Conservation (phyloP, 192 early-diverging fungal species). For the Neocallimastix lanati region DNA sequence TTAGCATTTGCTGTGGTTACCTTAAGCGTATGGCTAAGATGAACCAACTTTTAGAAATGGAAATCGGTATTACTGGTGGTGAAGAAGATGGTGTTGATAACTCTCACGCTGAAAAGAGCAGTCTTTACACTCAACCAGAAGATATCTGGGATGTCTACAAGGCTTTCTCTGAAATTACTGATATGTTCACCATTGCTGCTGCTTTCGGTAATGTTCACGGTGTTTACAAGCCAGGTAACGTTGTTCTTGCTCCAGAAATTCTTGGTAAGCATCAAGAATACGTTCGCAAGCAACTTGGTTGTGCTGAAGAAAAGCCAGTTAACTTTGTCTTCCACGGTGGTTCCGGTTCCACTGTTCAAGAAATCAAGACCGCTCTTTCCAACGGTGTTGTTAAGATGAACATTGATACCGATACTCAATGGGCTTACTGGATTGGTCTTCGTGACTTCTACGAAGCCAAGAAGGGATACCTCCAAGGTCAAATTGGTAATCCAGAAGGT, state of each 20-base stretch:
- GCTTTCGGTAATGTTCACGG: conserved; percentile 92
- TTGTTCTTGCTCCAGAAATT: conserved; percentile 80
- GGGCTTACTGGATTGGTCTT: conserved; percentile 82
- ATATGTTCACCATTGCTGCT: conserved; percentile 88
- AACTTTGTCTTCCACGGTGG: conserved; percentile 98
- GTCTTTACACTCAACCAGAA: conserved; percentile 87
- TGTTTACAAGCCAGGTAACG: conserved; percentile 92
- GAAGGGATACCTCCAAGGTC: conserved; percentile 72
- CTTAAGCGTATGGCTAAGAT: conserved; percentile 78
- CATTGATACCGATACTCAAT: conserved; percentile 97
- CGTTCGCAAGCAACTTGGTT: conserved; percentile 48
- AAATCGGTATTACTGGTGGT: conserved; percentile 95
- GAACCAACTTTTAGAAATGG: conserved; percentile 85
- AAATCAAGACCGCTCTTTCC: conserved; percentile 62
- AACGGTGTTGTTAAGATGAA: conserved; percentile 97
- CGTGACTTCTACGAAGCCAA: conserved; percentile 71
- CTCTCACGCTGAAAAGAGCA: conserved; percentile 70
- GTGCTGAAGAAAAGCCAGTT: conserved; percentile 51
- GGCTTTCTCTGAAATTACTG: conserved; percentile 64
- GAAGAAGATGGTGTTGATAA: conserved; percentile 98
- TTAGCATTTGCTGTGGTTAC: conserved; percentile 74
- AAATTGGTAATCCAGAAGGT: conserved; percentile 93
- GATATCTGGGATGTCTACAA: conserved; percentile 90
- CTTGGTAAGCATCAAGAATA: conserved; percentile 75
- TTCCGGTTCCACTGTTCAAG: conserved; percentile 61